These are phyloP conservation scores for Hypholoma fasciculare DNA, from an alignment of 768 basidiomycete species.

Conservation along the genomic window DNA sequence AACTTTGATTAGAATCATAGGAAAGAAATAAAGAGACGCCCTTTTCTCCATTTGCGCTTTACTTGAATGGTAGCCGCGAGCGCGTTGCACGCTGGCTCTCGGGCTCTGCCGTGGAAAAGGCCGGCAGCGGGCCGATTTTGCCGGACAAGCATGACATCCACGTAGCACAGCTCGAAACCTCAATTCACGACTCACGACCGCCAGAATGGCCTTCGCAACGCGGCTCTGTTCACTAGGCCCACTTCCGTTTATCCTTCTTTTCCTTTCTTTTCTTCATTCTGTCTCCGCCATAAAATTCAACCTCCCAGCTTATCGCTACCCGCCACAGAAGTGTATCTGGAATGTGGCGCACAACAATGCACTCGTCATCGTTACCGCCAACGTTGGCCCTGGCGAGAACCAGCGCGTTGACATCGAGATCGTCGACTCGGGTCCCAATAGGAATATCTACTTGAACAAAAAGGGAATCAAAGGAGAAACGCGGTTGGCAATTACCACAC, in stretches of 20 bases:
- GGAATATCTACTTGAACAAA: conserved; percentile 92
- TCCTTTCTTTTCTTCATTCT: conserved; percentile 29
- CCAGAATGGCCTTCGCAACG: conserved; percentile 16
- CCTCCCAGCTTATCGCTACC: conserved; percentile 70
- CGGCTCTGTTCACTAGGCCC: conserved; percentile 13
- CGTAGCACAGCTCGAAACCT: not conserved
- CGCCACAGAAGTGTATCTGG: conserved; percentile 90
- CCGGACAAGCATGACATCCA: not conserved
- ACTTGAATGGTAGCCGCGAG: too few relatives aligned
- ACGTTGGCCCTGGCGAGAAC: conserved; percentile 71
- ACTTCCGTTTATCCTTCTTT: conserved; percentile 24
- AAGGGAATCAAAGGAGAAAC: conserved; percentile 87
- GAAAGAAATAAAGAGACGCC: too few relatives aligned
- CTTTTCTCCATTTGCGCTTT: too few relatives aligned
- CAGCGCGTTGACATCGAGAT: conserved; percentile 95
- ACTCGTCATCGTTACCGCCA: conserved; percentile 95
- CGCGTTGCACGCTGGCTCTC: too few relatives aligned
- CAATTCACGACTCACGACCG: conserved; percentile 10
- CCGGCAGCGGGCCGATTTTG: too few relatives aligned
- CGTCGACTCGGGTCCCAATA: conserved; percentile 79
- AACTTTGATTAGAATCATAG: too few relatives aligned
- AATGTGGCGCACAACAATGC: conserved; percentile 85
- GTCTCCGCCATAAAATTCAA: conserved; percentile 81
- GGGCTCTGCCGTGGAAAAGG: too few relatives aligned
- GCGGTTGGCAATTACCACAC: conserved; percentile 90